Base-by-base conservation (phyloP, 176 grass and related monocot genomes). In the Thinopyrum elongatum region DNA sequence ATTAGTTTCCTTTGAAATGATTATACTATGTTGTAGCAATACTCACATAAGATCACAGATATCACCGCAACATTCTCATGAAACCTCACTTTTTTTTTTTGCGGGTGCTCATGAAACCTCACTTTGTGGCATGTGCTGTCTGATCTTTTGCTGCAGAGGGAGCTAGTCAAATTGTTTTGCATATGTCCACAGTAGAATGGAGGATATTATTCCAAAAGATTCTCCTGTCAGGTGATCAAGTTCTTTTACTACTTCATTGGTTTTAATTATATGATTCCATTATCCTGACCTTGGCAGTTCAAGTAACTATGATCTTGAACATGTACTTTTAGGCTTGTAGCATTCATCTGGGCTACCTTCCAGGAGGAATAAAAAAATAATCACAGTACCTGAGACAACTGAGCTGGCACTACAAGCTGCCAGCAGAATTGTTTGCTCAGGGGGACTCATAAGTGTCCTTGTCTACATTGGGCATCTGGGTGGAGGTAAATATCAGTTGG, bases 381-480 rank as follows among this genome's bases (percentile, higher is more conserved):
- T 94, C 61, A 98, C 95, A 9, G 75, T 70, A 71, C 90, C 95
- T 84, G 76, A 30, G 83, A 94, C 95, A 71, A 95, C 95, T 34
- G 74, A 93, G 57, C 53, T 90, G 39, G 95, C 93, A 55, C 72
- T 98, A 73, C 82, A 85, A 74, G 95, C 93, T 92, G 93, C 93
- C 19, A 90, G 91, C 75, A 93, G 88, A 82, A 38, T 98, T 26
- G 85, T 98, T 51, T 51, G 66, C 75, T 83, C 87, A 15, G 83
- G 82, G 21, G 95, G 95, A 28, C 86, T 98, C 41, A 91, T 98
- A 63, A 95, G 89, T 87, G 83, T 92, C 63, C 85, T 95, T 80
- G 95, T 95, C 41, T 98, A 98, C 76, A 90, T 95, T 77, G 93
- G 95, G 11, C 95, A 98, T 89, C 88, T 84, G 14, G 95, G 95